phyloP scores from a whole-genome alignment of 1,284 basidiomycete genomes.

The Puccinia coronata region DNA sequence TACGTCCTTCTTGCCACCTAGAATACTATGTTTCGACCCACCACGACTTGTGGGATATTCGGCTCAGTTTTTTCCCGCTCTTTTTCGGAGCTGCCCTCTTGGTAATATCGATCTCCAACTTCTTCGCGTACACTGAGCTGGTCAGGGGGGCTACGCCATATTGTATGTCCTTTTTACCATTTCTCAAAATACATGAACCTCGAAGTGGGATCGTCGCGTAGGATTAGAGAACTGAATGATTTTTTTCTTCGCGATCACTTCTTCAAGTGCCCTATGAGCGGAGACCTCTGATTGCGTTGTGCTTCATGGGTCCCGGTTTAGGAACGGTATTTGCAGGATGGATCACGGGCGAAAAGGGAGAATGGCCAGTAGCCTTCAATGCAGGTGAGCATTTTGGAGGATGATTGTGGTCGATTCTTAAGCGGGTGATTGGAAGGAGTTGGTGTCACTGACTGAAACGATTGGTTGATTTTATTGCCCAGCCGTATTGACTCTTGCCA shows the following conservation, averaged over 20 bases:
- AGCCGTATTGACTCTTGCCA: conserved; percentile 33
- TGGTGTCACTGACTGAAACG: no score
- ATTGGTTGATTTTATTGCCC: no score
- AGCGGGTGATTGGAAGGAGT: neutral
- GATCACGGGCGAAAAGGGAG: conserved; percentile 42
- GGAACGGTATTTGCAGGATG: conserved; percentile 41
- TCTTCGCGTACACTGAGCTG: conserved; percentile 40
- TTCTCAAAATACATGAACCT: neutral
- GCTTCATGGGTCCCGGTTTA: conserved; percentile 3
- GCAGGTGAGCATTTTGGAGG: conserved; percentile 15
- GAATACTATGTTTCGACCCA: conserved; percentile 38
- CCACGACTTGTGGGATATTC: conserved; percentile 27
- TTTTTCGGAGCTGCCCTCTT: conserved; percentile 28
- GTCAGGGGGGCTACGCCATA: conserved; percentile 12
- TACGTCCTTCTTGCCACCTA: neutral
- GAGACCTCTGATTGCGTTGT: conserved; percentile 18
- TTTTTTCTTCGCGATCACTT: neutral
- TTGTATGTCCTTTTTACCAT: neutral
- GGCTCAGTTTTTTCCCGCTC: conserved; percentile 40
- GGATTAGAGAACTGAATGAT: neutral
- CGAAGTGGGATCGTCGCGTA: neutral
- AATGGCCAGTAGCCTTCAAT: conserved; percentile 41
- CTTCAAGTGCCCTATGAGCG: conserved; percentile 19
- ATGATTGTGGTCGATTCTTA: no score
- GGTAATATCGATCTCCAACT: conserved; percentile 29